phyloP scores from a whole-genome alignment of 495 filamentous ascomycete species.

The Lophium mytilinum region DNA sequence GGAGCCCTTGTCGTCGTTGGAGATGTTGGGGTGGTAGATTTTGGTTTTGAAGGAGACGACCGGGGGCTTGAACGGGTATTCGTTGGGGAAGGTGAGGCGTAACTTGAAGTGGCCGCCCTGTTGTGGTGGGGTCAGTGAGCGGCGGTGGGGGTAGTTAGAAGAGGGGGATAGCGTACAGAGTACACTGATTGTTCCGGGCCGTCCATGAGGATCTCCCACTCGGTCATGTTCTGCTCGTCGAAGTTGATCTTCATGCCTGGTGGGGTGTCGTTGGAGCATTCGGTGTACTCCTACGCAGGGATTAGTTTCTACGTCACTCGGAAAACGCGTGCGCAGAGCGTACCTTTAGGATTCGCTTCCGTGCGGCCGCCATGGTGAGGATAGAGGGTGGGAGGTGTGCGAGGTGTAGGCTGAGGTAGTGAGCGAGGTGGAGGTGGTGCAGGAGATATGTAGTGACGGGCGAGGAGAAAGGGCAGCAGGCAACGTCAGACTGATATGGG shows the following conservation, averaged over 20 bases:
- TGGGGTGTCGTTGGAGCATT: conserved; percentile 30
- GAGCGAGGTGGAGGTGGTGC: too few relatives aligned
- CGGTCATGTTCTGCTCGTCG: conserved; percentile 59
- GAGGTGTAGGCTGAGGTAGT: too few relatives aligned
- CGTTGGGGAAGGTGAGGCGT: conserved; percentile 63
- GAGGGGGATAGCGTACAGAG: conserved; percentile 41
- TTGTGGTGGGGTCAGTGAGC: conserved; percentile 26
- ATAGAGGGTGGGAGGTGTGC: too few relatives aligned
- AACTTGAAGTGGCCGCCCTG: conserved; percentile 75
- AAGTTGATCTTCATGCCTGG: conserved; percentile 34
- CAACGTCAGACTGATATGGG: too few relatives aligned
- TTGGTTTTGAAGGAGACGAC: conserved; percentile 81
- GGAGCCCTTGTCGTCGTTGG: conserved; percentile 82
- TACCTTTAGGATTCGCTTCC: conserved; percentile 24
- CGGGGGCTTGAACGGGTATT: conserved; percentile 95
- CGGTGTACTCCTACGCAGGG: conserved; percentile 29
- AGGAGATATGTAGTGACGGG: too few relatives aligned
- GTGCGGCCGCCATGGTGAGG: background rate
- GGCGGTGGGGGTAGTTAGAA: background rate
- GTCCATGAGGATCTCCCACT: conserved; percentile 72
- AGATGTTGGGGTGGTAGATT: conserved; percentile 97
- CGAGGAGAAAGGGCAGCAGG: too few relatives aligned
- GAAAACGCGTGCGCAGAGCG: background rate
- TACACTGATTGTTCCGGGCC: conserved; percentile 68
- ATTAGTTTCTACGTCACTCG: background rate